These are phyloP conservation scores for Amanita pallidorosea DNA, from an alignment of 768 basidiomycete species.

Conservation along the genomic window DNA sequence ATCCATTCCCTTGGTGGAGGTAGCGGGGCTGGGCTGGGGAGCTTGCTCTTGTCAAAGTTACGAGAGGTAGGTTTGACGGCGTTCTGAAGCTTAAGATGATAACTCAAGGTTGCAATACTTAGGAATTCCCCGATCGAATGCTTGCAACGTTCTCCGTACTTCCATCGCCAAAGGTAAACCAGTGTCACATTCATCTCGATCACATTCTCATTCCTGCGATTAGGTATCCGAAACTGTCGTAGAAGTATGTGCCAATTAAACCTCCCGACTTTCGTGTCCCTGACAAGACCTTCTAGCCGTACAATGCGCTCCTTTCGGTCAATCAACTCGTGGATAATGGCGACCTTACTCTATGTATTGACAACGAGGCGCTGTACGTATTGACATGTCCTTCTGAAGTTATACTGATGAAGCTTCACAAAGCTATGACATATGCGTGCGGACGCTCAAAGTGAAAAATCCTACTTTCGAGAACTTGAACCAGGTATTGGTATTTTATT, in stretches of 20 bases:
- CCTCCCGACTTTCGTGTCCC: constrained; percentile 24
- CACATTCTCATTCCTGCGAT: neutral
- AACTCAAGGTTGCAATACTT: constrained; percentile 7
- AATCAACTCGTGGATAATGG: constrained; percentile 87
- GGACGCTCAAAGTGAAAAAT: constrained; percentile 51
- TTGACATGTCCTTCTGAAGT: neutral
- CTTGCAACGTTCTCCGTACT: constrained; percentile 43
- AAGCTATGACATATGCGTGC: constrained; percentile 64
- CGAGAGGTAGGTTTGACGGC: constrained; percentile 45
- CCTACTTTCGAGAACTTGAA: constrained; percentile 66
- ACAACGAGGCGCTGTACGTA: constrained; percentile 77
- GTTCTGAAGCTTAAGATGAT: constrained; percentile 6
- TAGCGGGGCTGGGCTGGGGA: constrained; percentile 81
- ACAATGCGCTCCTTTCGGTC: constrained; percentile 75
- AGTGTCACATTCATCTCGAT: constrained; percentile 11
- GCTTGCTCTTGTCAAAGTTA: constrained; percentile 69
- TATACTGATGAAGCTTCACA: neutral
- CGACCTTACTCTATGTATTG: constrained; percentile 76
- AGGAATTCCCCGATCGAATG: constrained; percentile 49
- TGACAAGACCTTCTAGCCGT: constrained; percentile 58
- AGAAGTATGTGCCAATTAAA: constrained; percentile 48
- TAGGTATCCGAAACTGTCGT: constrained; percentile 46
- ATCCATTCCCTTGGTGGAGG: constrained; percentile 89
- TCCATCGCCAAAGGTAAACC: constrained; percentile 33
- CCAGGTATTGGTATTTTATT: constrained; percentile 28